A percentile compares a stretch with the other conserved stretches of the same genome.
Conservation (phyloP, 2,329 filamentous ascomycete species). For the Drechslerella coelobrocha region DNA sequence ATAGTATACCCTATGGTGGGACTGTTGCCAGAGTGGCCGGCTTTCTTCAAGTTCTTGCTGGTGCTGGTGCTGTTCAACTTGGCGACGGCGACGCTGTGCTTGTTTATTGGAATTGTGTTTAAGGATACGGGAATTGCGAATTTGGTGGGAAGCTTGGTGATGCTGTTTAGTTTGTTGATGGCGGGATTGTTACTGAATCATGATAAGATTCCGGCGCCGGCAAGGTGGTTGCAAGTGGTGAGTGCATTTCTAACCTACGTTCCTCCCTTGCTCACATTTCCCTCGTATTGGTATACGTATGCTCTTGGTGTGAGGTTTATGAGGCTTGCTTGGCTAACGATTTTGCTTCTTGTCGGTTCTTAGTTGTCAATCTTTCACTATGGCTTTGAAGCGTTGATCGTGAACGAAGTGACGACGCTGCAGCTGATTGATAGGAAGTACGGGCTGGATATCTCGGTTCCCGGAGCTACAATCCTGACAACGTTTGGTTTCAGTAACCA, state of each 20-base stretch:
- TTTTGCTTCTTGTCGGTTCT: slow-evolving; percentile 53
- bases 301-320: too few species aligned
- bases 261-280: neutral
- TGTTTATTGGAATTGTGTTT: slow-evolving; percentile 96
- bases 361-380: slow-evolving; percentile 96
- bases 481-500: slow-evolving; percentile 92
- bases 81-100: slow-evolving; percentile 87
- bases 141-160: slow-evolving; percentile 89
- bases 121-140: slow-evolving; percentile 90
- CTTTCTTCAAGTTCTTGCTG: slow-evolving; percentile 90
- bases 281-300: neutral
- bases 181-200: slow-evolving; percentile 93
- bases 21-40: slow-evolving; percentile 76
- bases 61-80: slow-evolving; percentile 95
- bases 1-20: slow-evolving; percentile 99
- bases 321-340: slow-evolving; percentile 26
- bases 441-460: slow-evolving; percentile 93
- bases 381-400: slow-evolving; percentile 92
- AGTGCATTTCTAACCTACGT: slow-evolving; percentile 59
- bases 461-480: slow-evolving; percentile 89
- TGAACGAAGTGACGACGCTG: slow-evolving; percentile 92
- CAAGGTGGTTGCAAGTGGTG: slow-evolving; percentile 85
- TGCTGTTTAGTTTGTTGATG: slow-evolving; percentile 96
- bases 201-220: slow-evolving; percentile 83
- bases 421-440: slow-evolving; percentile 93